phyloP scores from a whole-genome alignment of 495 filamentous ascomycete genomes.

The Neurospora sp. region DNA sequence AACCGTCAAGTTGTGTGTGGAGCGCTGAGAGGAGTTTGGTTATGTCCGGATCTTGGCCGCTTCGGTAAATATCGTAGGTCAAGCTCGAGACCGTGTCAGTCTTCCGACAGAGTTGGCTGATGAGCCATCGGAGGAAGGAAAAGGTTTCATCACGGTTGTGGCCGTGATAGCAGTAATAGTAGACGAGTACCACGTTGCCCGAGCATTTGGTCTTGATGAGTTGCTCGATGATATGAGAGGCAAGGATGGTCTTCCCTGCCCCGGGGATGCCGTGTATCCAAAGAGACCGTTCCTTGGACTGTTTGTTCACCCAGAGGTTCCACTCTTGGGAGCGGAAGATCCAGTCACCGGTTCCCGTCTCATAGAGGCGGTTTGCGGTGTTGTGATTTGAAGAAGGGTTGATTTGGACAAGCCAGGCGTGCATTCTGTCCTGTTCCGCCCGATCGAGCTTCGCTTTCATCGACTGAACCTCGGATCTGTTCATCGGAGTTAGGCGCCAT shows the following conservation, averaged over 20 bases:
- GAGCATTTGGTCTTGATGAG: conserved; percentile 11
- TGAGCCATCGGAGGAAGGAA: conserved; percentile 19
- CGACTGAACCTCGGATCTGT: not conserved
- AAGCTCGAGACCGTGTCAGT: conserved; percentile 8
- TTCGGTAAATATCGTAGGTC: conserved; percentile 3
- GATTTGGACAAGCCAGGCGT: conserved; percentile 1
- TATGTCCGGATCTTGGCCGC: not conserved
- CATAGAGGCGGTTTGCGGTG: conserved; percentile 1
- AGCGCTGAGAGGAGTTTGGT: conserved; percentile 5
- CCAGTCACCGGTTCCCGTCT: conserved; percentile 16
- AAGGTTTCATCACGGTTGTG: conserved; percentile 24
- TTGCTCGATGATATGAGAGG: conserved; percentile 22
- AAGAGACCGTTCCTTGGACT: conserved; percentile 12
- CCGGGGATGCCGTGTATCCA: conserved; percentile 36
- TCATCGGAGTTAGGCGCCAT: no score
- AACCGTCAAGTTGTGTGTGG: not conserved
- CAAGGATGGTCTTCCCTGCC: conserved; percentile 31
- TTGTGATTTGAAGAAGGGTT: conserved; percentile 13
- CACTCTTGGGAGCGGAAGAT: conserved; percentile 10
- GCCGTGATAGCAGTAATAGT: conserved; percentile 32
- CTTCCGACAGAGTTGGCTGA: conserved; percentile 23
- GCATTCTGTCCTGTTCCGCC: not conserved
- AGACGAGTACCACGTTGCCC: conserved; percentile 12
- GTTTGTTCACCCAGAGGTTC: conserved; percentile 11
- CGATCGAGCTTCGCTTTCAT: not conserved